Evolutionary conservation across 2,329 filamentous ascomycete species (phyloP).

Genomic region (Neonectria sp.): DNA sequence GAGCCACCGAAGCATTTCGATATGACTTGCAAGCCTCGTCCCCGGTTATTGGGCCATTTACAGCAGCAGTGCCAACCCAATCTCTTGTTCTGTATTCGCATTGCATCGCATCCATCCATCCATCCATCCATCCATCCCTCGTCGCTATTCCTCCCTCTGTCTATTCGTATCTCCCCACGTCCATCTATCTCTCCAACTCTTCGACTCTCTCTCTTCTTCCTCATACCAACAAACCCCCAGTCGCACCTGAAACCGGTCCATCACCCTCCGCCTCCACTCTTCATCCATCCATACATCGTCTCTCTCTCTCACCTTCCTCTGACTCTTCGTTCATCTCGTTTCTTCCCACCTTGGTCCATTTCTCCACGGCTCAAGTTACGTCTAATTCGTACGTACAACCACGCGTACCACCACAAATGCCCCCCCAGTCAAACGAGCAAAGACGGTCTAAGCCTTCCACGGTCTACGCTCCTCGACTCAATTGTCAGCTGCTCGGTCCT

Average conservation of each 20-base stretch:
- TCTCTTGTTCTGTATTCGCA: too few relatives aligned
- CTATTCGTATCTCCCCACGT: background rate
- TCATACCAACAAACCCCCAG: conserved; percentile 19
- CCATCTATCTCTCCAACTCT: background rate
- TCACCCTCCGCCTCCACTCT: conserved; percentile 2
- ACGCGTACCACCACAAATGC: background rate
- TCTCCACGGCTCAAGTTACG: background rate
- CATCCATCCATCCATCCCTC: too few relatives aligned
- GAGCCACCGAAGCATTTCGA: too few relatives aligned
- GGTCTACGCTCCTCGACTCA: conserved; percentile 6
- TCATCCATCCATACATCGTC: conserved; percentile 3
- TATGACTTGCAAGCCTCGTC: background rate
- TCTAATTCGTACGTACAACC: background rate
- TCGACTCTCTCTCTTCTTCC: background rate
- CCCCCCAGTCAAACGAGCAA: background rate
- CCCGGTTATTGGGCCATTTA: background rate
- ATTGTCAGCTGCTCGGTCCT: conserved; percentile 5
- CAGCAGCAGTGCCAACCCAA: too few relatives aligned
- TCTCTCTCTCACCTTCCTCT: background rate
- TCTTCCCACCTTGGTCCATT: background rate
- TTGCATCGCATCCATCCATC: too few relatives aligned
- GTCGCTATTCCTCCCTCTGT: background rate
- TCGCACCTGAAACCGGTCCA: conserved; percentile 30
- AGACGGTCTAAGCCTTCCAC: background rate
- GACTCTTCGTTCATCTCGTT: conserved; percentile 9